phyloP scores from a whole-genome alignment of 768 basidiomycete genomes.

The Thelephora ganbajun region DNA sequence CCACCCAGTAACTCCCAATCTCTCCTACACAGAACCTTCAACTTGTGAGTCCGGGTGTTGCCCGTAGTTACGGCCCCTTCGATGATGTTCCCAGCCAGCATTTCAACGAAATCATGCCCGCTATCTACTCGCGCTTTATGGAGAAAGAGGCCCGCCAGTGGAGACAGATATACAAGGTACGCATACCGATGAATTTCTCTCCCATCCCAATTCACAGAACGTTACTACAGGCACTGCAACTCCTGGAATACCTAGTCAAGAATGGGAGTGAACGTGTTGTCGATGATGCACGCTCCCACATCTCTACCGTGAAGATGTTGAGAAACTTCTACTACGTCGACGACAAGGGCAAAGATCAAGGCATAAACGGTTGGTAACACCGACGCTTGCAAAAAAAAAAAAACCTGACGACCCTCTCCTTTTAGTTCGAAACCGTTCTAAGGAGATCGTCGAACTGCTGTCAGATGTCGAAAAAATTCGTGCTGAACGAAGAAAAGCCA shows the following conservation, averaged over 20 bases:
- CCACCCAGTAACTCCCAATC: slow-evolving; percentile 8
- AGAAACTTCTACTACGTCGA: slow-evolving; percentile 97
- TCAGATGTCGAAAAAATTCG: slow-evolving; percentile 87
- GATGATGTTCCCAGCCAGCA: slow-evolving; percentile 49
- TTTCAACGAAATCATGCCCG: slow-evolving; percentile 99
- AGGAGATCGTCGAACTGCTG: slow-evolving; percentile 85
- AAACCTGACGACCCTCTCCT: background rate
- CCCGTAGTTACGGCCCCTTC: background rate
- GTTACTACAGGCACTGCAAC: slow-evolving; percentile 59
- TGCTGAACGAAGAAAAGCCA: slow-evolving; percentile 81
- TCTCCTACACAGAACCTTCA: slow-evolving; percentile 76
- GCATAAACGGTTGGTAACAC: slow-evolving; percentile 70
- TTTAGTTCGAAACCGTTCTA: slow-evolving; percentile 86
- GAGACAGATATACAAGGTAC: slow-evolving; percentile 96
- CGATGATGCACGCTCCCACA: slow-evolving; percentile 89
- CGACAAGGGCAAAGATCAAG: slow-evolving; percentile 97
- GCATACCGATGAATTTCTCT: slow-evolving; percentile 3
- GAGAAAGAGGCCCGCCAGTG: slow-evolving; percentile 97
- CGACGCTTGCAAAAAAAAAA: too few species aligned
- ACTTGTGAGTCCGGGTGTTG: slow-evolving; percentile 52
- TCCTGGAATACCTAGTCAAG: slow-evolving; percentile 92
- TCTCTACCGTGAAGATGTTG: slow-evolving; percentile 94
- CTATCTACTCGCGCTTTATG: slow-evolving; percentile 90
- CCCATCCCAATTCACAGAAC: background rate
- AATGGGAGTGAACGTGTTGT: slow-evolving; percentile 96